Percentiles rank a stretch among this genome's conserved stretches.
phyloP scores from a whole-genome alignment of 768 basidiomycete genomes.

The Tylopilus balloui region DNA sequence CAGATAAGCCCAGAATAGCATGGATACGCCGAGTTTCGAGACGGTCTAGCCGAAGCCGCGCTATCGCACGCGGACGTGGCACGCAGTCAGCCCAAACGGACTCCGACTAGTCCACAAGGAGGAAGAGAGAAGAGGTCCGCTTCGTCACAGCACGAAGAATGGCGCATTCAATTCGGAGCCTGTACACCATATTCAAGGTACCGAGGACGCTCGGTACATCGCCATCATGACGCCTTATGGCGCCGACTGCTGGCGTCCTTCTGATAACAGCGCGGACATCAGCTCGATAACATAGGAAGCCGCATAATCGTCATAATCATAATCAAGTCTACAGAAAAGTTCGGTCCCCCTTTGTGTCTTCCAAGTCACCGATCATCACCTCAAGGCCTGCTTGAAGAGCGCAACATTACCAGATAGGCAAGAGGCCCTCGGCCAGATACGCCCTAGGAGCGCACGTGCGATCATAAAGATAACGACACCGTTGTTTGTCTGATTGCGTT shows the following conservation, averaged over 20 bases:
- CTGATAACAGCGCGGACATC: background rate
- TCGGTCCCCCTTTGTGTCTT: background rate
- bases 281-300: background rate
- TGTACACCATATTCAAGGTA: constrained; percentile 5
- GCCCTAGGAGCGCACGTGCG: constrained; percentile 13
- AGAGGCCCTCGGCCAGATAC: constrained; percentile 7
- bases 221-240: constrained; percentile 4
- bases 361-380: background rate
- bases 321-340: constrained; percentile 1
- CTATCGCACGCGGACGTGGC: background rate
- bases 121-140: constrained; percentile 1
- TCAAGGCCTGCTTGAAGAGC: constrained; percentile 12
- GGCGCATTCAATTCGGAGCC: background rate
- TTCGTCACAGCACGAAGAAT: background rate
- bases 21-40: constrained; percentile 8
- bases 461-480: constrained; percentile 21
- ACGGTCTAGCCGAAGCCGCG: constrained; percentile 1
- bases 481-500: constrained; percentile 25
- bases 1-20: constrained; percentile 6
- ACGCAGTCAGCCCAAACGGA: background rate
- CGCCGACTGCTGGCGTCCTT: background rate
- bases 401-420: constrained; percentile 12
- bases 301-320: too few relatives aligned
- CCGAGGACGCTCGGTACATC: constrained; percentile 4
- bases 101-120: background rate